Conservation (phyloP, 116 monocot species). For the Zostera marina region DNA sequence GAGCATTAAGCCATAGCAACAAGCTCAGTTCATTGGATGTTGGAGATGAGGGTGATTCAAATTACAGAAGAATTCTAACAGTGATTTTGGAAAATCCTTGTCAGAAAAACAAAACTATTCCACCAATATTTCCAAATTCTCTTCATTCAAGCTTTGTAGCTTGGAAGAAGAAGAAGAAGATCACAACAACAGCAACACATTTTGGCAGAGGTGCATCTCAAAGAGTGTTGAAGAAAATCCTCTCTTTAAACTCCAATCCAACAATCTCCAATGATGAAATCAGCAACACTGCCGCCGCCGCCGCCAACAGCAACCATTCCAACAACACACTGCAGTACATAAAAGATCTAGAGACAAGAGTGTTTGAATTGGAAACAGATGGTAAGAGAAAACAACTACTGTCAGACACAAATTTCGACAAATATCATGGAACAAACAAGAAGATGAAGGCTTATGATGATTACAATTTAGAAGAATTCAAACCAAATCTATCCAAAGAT, state of each 20-base stretch:
- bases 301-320: conserved; percentile 50
- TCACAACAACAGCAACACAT: too few relatives aligned
- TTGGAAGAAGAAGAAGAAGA: conserved; percentile 36
- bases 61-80: conserved; percentile 34
- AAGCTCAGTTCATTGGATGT: conserved; percentile 23
- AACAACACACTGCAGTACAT: conserved; percentile 59
- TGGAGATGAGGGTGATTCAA: conserved; percentile 13
- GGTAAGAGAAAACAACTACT: conserved; percentile 22
- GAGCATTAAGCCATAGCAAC: conserved; percentile 13
- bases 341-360: conserved; percentile 61
- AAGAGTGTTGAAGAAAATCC: conserved; percentile 52
- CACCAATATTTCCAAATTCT: conserved; percentile 2
- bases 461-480: conserved; percentile 14
- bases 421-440: conserved; percentile 25
- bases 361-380: conserved; percentile 35
- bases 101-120: background rate
- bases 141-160: conserved; percentile 27
- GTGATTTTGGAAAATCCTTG: conserved; percentile 22
- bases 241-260: conserved; percentile 7
- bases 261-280: conserved; percentile 11
- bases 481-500: conserved; percentile 22
- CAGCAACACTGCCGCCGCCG: conserved; percentile 26
- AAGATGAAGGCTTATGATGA: conserved; percentile 41
- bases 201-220: conserved; percentile 9
- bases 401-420: conserved; percentile 51